A percentile compares a stretch with the other conserved stretches of the same genome.
These are phyloP conservation scores for Fusarium hostae DNA, from an alignment of 2,329 filamentous ascomycete species.

Conservation along the genomic window DNA sequence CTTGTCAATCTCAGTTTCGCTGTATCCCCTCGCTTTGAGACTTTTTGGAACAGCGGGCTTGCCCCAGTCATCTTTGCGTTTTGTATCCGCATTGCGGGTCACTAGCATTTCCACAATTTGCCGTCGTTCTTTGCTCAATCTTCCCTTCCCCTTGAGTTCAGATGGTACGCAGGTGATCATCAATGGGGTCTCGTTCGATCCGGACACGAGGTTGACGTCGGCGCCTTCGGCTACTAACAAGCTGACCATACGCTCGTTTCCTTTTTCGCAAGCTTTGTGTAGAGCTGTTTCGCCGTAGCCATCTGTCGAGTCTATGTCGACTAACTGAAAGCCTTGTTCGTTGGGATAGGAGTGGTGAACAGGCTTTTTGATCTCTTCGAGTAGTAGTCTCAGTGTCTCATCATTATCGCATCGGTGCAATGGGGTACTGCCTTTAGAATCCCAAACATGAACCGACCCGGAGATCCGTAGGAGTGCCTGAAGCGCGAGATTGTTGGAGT, in stretches of 20 bases:
- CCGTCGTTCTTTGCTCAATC: neutral
- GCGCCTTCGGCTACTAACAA: slow-evolving; percentile 15
- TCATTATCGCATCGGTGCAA: slow-evolving; percentile 8
- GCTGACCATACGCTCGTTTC: slow-evolving; percentile 4
- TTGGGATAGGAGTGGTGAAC: neutral
- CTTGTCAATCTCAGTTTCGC: neutral
- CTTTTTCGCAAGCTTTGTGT: slow-evolving; percentile 18
- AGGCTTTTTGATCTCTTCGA: slow-evolving; percentile 21
- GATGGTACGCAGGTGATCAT: slow-evolving; percentile 5
- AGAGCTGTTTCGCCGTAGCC: slow-evolving; percentile 13
- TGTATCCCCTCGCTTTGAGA: slow-evolving; percentile 11
- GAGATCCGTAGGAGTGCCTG: neutral
- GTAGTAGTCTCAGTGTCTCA: neutral
- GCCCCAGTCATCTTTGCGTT: neutral
- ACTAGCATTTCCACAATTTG: slow-evolving; percentile 7
- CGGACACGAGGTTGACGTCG: slow-evolving; percentile 6
- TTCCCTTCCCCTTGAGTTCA: slow-evolving; percentile 1
- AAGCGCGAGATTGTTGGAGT: slow-evolving; percentile 10
- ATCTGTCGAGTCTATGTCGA: slow-evolving; percentile 6
- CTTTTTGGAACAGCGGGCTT: slow-evolving; percentile 2
- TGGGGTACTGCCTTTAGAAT: slow-evolving; percentile 4
- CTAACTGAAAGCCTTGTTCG: neutral
- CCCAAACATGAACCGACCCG: slow-evolving; percentile 7
- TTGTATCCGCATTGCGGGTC: neutral
- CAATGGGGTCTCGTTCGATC: slow-evolving; percentile 1